These are phyloP conservation scores for Colletotrichum sp. DNA, from an alignment of 2,329 filamentous ascomycete species.

Conservation along the genomic window DNA sequence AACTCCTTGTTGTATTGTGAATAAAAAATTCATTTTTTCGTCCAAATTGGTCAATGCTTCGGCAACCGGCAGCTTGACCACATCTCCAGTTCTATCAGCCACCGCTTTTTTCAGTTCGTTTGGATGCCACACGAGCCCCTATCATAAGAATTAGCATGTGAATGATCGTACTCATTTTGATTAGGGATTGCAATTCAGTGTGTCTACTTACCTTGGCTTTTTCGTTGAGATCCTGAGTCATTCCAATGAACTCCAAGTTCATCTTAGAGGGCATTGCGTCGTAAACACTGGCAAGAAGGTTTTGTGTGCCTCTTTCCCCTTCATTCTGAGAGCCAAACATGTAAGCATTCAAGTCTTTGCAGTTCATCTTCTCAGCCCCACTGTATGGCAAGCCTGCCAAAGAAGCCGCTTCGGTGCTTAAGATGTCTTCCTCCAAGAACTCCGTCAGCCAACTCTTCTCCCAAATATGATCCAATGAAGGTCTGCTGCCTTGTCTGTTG, in stretches of 20 bases:
- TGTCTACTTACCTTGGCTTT: background rate
- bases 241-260: background rate
- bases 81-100: background rate
- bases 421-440: background rate
- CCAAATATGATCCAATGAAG: background rate
- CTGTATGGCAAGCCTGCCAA: background rate
- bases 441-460: background rate
- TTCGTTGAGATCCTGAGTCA: background rate
- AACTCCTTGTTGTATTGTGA: background rate
- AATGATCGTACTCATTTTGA: rapidly evolving
- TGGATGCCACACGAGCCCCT: background rate
- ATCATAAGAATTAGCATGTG: rapidly evolving
- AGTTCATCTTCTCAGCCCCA: background rate
- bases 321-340: rapidly evolving
- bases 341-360: background rate
- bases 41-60: rapidly evolving
- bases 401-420: too few relatives aligned
- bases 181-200: background rate
- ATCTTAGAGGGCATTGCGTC: background rate
- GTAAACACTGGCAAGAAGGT: background rate
- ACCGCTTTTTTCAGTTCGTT: too few relatives aligned
- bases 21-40: background rate
- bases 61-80: background rate
- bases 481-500: rapidly evolving
- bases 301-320: background rate